phyloP scores from a whole-genome alignment of 2,329 filamentous ascomycete species.

The Camillea tinctor region DNA sequence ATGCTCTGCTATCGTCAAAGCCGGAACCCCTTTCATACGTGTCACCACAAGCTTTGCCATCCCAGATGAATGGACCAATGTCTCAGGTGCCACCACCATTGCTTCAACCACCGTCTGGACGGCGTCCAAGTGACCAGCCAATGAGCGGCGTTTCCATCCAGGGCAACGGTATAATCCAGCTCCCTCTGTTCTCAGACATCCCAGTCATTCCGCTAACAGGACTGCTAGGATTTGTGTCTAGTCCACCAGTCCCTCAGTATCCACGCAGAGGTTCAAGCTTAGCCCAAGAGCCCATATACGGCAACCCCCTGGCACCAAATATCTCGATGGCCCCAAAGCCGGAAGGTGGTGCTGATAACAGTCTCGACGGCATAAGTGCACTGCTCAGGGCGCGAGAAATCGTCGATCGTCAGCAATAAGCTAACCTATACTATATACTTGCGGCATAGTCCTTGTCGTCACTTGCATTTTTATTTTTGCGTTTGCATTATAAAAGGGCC shows the following conservation, averaged over 20 bases:
- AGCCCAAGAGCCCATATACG: slow-evolving; percentile 7
- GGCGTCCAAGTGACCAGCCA: slow-evolving; percentile 13
- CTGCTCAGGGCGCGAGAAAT: slow-evolving; percentile 59
- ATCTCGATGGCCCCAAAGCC: slow-evolving; percentile 10
- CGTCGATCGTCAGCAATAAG: slow-evolving; percentile 44
- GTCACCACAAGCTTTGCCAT: slow-evolving; percentile 6
- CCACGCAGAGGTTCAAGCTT: slow-evolving; percentile 2
- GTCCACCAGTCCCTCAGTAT: slow-evolving; percentile 10
- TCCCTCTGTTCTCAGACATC: background rate
- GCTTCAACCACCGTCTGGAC: slow-evolving; percentile 17
- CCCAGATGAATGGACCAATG: slow-evolving; percentile 6
- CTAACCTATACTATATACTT: background rate
- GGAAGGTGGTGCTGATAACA: slow-evolving; percentile 20
- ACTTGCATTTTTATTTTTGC: background rate
- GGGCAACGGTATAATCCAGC: slow-evolving; percentile 14
- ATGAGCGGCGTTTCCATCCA: slow-evolving; percentile 10
- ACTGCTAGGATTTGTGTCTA: slow-evolving; percentile 10
- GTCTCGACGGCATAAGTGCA: slow-evolving; percentile 58
- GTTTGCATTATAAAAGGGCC: background rate
- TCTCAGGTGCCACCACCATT: slow-evolving; percentile 21
- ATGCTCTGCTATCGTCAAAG: slow-evolving; percentile 49
- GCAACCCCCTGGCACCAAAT: slow-evolving; percentile 13
- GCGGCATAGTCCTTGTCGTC: background rate
- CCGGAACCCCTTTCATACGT: slow-evolving; percentile 22
- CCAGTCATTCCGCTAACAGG: slow-evolving; percentile 1